phyloP scores from a whole-genome alignment of 2,329 filamentous ascomycete genomes.

The Trichoderma atrobrunneum region DNA sequence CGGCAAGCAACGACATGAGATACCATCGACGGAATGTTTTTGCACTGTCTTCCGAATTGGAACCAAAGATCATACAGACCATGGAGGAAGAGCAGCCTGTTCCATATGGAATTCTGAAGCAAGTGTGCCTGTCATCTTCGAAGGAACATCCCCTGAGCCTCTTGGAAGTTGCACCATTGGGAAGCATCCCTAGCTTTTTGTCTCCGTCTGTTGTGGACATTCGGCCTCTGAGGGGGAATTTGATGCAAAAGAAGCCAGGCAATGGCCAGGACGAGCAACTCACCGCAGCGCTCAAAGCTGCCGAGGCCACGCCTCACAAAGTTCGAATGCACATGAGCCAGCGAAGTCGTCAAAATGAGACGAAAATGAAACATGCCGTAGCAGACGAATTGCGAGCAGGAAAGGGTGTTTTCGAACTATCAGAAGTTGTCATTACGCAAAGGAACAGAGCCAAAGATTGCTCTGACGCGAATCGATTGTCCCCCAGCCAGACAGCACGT shows the following conservation, averaged over 20 bases:
- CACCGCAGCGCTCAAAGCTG: constrained; percentile 14
- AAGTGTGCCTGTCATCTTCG: neutral
- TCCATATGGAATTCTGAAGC: constrained; percentile 7
- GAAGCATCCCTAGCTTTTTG: neutral
- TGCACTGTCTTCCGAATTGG: neutral
- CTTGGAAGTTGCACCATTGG: constrained; percentile 4
- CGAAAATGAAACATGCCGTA: neutral
- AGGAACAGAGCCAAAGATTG: neutral
- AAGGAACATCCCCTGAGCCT: constrained; percentile 6
- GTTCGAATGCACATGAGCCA: neutral
- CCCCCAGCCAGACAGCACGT: neutral
- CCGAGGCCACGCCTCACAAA: constrained; percentile 16
- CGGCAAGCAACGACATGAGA: neutral
- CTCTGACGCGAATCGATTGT: neutral
- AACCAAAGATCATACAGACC: neutral
- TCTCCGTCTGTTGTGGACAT: constrained; percentile 7
- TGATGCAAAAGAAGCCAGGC: neutral
- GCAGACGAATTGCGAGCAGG: neutral
- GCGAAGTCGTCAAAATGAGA: neutral
- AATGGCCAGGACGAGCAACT: constrained; percentile 20
- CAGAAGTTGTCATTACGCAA: neutral
- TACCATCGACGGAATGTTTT: neutral
- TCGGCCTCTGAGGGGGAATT: neutral
- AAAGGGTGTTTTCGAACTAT: neutral
- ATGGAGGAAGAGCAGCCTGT: neutral